Base-by-base conservation (phyloP, 306 rosid genomes). In the Vigna hirtella region DNA sequence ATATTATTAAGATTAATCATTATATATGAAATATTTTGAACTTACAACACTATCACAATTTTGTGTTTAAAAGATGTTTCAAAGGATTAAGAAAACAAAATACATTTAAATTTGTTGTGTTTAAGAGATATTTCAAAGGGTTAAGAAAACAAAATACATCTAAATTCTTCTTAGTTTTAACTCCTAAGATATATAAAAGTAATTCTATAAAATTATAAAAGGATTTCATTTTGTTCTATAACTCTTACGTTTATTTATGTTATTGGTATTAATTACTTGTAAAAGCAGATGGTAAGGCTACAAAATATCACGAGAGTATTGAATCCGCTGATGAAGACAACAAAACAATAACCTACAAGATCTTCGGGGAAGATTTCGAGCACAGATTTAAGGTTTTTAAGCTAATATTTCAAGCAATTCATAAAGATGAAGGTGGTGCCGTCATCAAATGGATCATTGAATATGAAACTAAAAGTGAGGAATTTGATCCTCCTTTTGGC, bases 341-440 rank as follows among this genome's bases (percentile, higher is more conserved):
- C 65, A 70, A 70, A 52, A 48, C 38, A 48, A 61, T 58, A 1
- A 24, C 13, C 15, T 70, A 1, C 22, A 48, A 22, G 15, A 4
- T 79, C 5, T 79, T 58, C 45, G 72, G 68, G 22, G 82, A 24
- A 32, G 77, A 78, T 16, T 11, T 78, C 16, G 18, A 38, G 5
- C 4, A 34, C 7, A 9, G 70, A 13, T 79, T 36, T 36, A 79
- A 79, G 78, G 4, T 1, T 38, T 64, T 79, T 1, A 72, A 40
- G 40, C 3, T 64, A n/a, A 62, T 22, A 34, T 18, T 79, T 9
- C 22, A 79, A 71, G 66, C 64, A 7, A 12, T n/a, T 38, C 57
- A 62, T 8, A 79, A 30, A 6, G 15, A 51, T 6, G 5, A 52
- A 17, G 58, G 26, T 20, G 17, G 26, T 52, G 12, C 1, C 3